phyloP scores from a whole-genome alignment of 805 yeast species.

The Kazachstania martiniae region DNA sequence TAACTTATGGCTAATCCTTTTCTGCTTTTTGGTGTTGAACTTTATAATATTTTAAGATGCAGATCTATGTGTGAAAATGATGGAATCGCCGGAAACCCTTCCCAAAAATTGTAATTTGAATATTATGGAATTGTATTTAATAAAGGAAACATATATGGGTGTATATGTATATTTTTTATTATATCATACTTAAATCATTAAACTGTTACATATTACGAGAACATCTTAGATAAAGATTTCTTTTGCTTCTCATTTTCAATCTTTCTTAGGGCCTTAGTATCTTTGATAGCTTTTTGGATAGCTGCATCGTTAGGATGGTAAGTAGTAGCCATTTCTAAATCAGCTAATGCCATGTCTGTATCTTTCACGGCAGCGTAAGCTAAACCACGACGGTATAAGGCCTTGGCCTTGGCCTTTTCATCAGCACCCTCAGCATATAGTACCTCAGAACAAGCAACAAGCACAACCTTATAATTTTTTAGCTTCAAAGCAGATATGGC shows the following conservation, averaged over 20 bases:
- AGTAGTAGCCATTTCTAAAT: conserved; percentile 53
- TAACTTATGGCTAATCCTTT: too few species aligned
- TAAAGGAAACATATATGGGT: too few species aligned
- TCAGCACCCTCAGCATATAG: conserved; percentile 48
- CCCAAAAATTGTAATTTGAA: too few species aligned
- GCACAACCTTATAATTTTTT: conserved; percentile 41
- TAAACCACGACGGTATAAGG: conserved; percentile 73
- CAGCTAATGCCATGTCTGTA: conserved; percentile 57
- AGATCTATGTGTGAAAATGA: too few species aligned
- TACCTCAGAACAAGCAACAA: conserved; percentile 55
- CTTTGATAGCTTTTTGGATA: conserved; percentile 50
- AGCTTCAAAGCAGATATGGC: conserved; percentile 64
- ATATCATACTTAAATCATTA: too few species aligned
- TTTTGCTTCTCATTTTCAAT: conserved; percentile 56
- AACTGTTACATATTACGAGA: too few species aligned
- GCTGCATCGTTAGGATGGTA: conserved; percentile 65
- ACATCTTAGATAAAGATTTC: conserved; percentile 66
- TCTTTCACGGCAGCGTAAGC: conserved; percentile 56
- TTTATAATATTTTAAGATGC: too few species aligned
- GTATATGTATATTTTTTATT: too few species aligned
- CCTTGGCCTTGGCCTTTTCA: conserved; percentile 69
- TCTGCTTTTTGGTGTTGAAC: too few species aligned
- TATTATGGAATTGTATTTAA: too few species aligned
- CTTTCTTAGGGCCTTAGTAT: conserved; percentile 42
- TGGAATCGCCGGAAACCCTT: too few species aligned